Base-by-base conservation (phyloP, 176 grass and related monocot genomes). In the Tillandsia leiboldiana region DNA sequence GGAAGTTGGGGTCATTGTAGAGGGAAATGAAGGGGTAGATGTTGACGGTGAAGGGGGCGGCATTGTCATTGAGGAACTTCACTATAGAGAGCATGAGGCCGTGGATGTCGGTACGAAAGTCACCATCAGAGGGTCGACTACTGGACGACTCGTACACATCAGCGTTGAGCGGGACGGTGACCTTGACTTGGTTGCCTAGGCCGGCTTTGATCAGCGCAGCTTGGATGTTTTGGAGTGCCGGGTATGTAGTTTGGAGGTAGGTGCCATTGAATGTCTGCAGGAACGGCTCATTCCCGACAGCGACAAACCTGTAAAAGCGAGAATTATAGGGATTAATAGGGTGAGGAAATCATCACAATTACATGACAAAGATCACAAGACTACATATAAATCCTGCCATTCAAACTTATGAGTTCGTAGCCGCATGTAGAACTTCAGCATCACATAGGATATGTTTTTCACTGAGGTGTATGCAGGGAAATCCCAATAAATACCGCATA, bases 1-100 rank as follows among this genome's bases (percentile, higher is more conserved):
- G 91, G 78, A 96, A 96, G 84, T 82, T 83, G 2, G 91, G 79
- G 76, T 96, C 81, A 0, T 71, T 2, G 84, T 96, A 90, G 1
- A 96, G 79, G 72, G 81, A 85, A 78, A 96, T 96, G 79, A 96
- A 96, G 1, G 91, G 91, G 75, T 96, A 96, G 47, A 96, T 85
- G 81, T 96, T 96, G 20, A 85, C 76, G 5, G 85, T 83, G 79
- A 96, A 76, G 2, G 87, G 87, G 11, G 83, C 79, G 15, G 73
- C 85, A n/a, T 72, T 96, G 15, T 85, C 72, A 12, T 78, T 81
- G 10, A 96, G 81, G 81, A 87, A 96, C 75, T 78, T 53, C 26
- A 80, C 82, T 51, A 96, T 87, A 27, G 52, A 23, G 1, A 96
- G 48, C 91, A 96, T 83, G 1, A 90, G 74, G 1, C 79, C 91